Percentiles rank a stretch among this genome's conserved stretches.
Evolutionary conservation across 2,329 filamentous ascomycete species (phyloP).

Genomic region (Sphaerulina vaccinii): DNA sequence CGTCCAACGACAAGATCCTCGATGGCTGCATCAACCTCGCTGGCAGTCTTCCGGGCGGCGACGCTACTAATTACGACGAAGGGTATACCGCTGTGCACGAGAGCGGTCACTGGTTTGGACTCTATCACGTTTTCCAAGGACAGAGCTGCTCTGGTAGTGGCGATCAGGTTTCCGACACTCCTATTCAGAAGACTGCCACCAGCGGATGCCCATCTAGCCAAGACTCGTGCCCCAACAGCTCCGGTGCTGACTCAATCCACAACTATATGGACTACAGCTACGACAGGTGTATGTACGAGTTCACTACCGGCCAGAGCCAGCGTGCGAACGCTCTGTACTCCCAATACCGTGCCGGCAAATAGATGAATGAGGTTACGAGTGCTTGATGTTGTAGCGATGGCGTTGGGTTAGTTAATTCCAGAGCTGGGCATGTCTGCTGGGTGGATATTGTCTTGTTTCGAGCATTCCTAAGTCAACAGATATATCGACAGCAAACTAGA

Average conservation of each 20-base stretch:
- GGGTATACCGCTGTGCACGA: slow-evolving; percentile 48
- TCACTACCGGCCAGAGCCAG: slow-evolving; percentile 24
- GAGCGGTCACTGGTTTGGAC: slow-evolving; percentile 46
- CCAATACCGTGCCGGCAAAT: slow-evolving; percentile 25
- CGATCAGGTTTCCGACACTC: slow-evolving; percentile 47
- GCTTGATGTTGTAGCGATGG: slow-evolving; percentile 1
- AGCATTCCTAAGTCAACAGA: no score
- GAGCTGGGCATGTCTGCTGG: neutral
- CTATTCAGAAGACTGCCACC: slow-evolving; percentile 42
- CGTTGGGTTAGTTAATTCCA: neutral
- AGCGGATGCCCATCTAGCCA: slow-evolving; percentile 51
- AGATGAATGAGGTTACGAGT: neutral
- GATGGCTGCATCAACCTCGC: slow-evolving; percentile 58
- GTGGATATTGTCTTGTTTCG: no score
- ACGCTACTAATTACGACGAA: slow-evolving; percentile 46
- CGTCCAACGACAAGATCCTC: slow-evolving; percentile 41
- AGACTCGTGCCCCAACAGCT: slow-evolving; percentile 47
- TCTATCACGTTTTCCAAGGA: slow-evolving; percentile 47
- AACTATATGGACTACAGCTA: slow-evolving; percentile 53
- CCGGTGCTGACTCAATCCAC: slow-evolving; percentile 51
- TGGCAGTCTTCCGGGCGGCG: slow-evolving; percentile 52
- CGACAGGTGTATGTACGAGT: slow-evolving; percentile 27
- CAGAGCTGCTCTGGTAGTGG: slow-evolving; percentile 42
- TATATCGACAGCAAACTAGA: no score
- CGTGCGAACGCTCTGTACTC: slow-evolving; percentile 23